phyloP scores from a whole-genome alignment of 345 rosid genomes.

The Gossypium stocksii region DNA sequence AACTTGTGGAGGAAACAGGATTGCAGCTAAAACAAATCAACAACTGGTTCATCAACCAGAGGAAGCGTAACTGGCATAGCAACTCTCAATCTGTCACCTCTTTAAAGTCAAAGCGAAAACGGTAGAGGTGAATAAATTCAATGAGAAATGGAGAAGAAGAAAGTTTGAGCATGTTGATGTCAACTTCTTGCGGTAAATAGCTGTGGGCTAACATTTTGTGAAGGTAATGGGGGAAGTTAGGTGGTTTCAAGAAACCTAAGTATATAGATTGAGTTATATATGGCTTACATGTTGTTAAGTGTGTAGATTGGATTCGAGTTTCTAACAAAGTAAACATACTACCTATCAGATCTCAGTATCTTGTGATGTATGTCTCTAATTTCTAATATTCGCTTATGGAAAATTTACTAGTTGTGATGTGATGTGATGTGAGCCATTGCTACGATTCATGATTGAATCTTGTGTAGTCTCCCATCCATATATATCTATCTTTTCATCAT shows the following conservation, averaged over 20 bases:
- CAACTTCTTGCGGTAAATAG: constrained; percentile 16
- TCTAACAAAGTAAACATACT: constrained; percentile 22
- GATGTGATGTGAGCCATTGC: not conserved
- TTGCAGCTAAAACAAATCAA: constrained; percentile 96
- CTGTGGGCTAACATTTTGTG: constrained; percentile 29
- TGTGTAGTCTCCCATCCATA: too few species aligned
- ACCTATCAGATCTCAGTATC: not conserved
- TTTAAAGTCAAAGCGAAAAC: constrained; percentile 91
- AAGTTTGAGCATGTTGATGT: constrained; percentile 8
- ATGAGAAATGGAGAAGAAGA: not conserved
- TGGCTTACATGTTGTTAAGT: constrained; percentile 17
- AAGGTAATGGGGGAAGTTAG: constrained; percentile 4
- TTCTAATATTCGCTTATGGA: not conserved
- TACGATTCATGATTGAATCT: too few species aligned
- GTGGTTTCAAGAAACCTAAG: constrained; percentile 10
- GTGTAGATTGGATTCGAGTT: constrained; percentile 27
- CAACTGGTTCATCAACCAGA: constrained; percentile 98
- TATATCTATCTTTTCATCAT: too few species aligned
- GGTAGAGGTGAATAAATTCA: constrained; percentile 27
- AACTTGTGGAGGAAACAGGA: constrained; percentile 97
- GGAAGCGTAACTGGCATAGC: constrained; percentile 98
- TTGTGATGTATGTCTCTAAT: constrained; percentile 19
- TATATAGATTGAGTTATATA: constrained; percentile 10
- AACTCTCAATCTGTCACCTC: constrained; percentile 88
- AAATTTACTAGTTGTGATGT: not conserved